Percentiles rank a stretch among this genome's conserved stretches.
Evolutionary conservation across 1,284 basidiomycete genomes (phyloP).

Genomic region (Microbotryum scabiosae): DNA sequence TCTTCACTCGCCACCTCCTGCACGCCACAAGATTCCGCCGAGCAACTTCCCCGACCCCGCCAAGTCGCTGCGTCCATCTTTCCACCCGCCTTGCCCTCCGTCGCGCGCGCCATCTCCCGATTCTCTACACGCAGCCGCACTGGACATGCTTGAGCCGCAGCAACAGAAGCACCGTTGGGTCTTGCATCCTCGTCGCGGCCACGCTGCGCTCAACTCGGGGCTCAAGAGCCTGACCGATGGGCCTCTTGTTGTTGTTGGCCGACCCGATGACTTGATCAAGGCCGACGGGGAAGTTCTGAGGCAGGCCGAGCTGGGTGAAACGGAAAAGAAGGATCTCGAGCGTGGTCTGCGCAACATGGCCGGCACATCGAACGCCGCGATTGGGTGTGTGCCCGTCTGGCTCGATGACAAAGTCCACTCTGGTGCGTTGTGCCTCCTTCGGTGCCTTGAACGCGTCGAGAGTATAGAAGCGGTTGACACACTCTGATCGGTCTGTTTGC

Average conservation of each 20-base stretch:
- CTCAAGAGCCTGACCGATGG: constrained; percentile 72
- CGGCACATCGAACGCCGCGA: constrained; percentile 17
- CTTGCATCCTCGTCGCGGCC: constrained; percentile 71
- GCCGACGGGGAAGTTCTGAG: constrained; percentile 38
- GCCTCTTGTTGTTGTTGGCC: constrained; percentile 84
- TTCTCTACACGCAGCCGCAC: background rate
- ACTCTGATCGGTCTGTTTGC: constrained; percentile 9
- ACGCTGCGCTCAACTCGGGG: constrained; percentile 91
- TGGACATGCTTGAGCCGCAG: background rate
- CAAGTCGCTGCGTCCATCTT: constrained; percentile 19
- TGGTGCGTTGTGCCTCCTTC: constrained; percentile 1
- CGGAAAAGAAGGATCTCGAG: constrained; percentile 29
- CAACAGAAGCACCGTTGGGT: constrained; percentile 52
- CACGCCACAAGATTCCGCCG: constrained; percentile 8
- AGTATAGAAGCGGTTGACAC: too few species aligned
- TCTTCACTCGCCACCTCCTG: constrained; percentile 17
- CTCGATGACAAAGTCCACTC: constrained; percentile 28
- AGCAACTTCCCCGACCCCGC: constrained; percentile 23
- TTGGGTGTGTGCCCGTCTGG: constrained; percentile 30
- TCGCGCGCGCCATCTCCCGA: constrained; percentile 21
- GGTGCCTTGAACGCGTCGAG: too few species aligned
- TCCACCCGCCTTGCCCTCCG: constrained; percentile 25
- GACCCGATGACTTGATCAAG: constrained; percentile 76
- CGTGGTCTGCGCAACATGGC: constrained; percentile 23
- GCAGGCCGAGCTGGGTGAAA: constrained; percentile 19